Evolutionary conservation across 176 grass and related monocot species (phyloP).

Genomic region (Hordeum marinum): DNA sequence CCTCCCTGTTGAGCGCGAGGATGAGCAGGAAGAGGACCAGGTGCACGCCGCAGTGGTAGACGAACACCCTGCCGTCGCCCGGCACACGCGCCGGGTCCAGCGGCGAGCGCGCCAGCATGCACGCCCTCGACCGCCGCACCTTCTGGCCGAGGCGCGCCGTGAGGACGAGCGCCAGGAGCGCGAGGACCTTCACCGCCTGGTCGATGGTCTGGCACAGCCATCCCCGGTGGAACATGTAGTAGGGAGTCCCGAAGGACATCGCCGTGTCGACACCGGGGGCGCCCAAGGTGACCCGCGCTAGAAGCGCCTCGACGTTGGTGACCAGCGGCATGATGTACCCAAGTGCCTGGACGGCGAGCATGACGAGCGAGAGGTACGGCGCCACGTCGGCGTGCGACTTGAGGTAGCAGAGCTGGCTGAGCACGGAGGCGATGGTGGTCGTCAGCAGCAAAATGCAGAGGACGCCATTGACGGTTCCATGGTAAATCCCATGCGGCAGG

Average conservation of each 20-base stretch:
- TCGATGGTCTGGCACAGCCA: neutral
- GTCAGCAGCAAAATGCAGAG: slow-evolving; percentile 36
- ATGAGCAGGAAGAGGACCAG: neutral
- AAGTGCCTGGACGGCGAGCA: slow-evolving; percentile 47
- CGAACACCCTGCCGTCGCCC: slow-evolving; percentile 25
- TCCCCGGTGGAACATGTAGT: neutral
- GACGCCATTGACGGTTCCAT: slow-evolving; percentile 31
- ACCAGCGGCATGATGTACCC: slow-evolving; percentile 42
- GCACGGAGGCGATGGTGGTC: slow-evolving; percentile 1
- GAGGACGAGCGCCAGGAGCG: neutral
- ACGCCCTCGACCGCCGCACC: neutral
- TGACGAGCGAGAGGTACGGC: slow-evolving; percentile 48
- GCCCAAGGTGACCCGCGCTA: slow-evolving; percentile 19
- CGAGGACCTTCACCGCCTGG: neutral
- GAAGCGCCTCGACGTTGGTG: slow-evolving; percentile 32
- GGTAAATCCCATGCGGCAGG: slow-evolving; percentile 14
- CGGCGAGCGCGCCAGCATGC: slow-evolving; percentile 1
- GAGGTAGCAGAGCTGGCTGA: slow-evolving; percentile 40
- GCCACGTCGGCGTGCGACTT: slow-evolving; percentile 16
- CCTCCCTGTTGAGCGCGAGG: slow-evolving; percentile 29
- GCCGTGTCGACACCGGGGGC: neutral
- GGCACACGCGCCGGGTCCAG: slow-evolving; percentile 40
- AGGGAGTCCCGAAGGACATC: neutral
- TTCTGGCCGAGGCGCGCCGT: neutral
- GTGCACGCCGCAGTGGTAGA: neutral